These are phyloP conservation scores for Globisporangium orthogonon DNA, from an alignment of 352 stramenopile species.

Conservation along the genomic window DNA sequence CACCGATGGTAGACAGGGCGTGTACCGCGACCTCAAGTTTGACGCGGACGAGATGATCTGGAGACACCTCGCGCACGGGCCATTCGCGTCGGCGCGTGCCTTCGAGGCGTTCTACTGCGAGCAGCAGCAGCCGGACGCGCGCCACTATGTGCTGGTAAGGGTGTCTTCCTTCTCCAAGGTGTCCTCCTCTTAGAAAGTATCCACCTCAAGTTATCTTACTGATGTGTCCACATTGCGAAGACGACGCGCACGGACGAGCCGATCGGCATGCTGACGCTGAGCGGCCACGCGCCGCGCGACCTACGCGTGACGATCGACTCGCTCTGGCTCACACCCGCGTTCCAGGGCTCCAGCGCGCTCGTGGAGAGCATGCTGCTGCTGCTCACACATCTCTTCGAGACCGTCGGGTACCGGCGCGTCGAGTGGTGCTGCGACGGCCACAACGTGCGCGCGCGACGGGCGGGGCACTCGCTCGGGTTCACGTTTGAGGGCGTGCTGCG, in stretches of 20 bases:
- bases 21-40: slow-evolving; percentile 55
- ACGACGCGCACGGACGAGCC: slow-evolving; percentile 24
- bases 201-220: neutral
- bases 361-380: slow-evolving; percentile 65
- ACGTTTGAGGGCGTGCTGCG: slow-evolving; percentile 84
- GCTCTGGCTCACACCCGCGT: slow-evolving; percentile 77
- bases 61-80: slow-evolving; percentile 57
- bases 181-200: neutral
- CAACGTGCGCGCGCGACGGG: slow-evolving; percentile 77
- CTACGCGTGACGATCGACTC: slow-evolving; percentile 74
- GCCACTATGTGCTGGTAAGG: slow-evolving; percentile 56
- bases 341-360: slow-evolving; percentile 47
- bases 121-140: slow-evolving; percentile 22
- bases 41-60: slow-evolving; percentile 80
- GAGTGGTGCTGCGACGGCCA: slow-evolving; percentile 86
- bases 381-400: slow-evolving; percentile 62
- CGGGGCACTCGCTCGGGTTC: slow-evolving; percentile 77
- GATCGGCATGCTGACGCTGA: slow-evolving; percentile 79
- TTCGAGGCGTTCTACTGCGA: slow-evolving; percentile 35
- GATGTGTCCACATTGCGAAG: slow-evolving; percentile 17
- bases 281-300: slow-evolving; percentile 65
- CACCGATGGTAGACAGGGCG: slow-evolving; percentile 23
- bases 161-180: neutral
- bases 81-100: slow-evolving; percentile 30
- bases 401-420: slow-evolving; percentile 69